Conservation (phyloP, 78 protist genomes). For the Dictyostelium discoideum region dicty_2.7 NC_007090.3:3393501-3394000, state of each 20-base stretch:
- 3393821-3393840: no score
- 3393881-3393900: neutral
- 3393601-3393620: neutral
- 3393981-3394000: slow-evolving; percentile 16
- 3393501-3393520: no score
- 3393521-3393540: no score
- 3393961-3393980: slow-evolving; percentile 39
- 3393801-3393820: no score
- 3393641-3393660: neutral
- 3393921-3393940: neutral
- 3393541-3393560: neutral
- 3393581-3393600: neutral
- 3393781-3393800: no score
- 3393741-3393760: neutral
- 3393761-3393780: neutral
- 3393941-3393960: slow-evolving; percentile 21
- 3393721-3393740: neutral
- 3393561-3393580: neutral
- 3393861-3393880: neutral
- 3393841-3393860: neutral
- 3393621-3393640: neutral
- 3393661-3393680: neutral
- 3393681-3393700: neutral
- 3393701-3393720: slow-evolving; percentile 5
- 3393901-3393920: neutral